Base-by-base conservation (phyloP, 2,329 filamentous ascomycete genomes). In the Aspergillus niger region DNA sequence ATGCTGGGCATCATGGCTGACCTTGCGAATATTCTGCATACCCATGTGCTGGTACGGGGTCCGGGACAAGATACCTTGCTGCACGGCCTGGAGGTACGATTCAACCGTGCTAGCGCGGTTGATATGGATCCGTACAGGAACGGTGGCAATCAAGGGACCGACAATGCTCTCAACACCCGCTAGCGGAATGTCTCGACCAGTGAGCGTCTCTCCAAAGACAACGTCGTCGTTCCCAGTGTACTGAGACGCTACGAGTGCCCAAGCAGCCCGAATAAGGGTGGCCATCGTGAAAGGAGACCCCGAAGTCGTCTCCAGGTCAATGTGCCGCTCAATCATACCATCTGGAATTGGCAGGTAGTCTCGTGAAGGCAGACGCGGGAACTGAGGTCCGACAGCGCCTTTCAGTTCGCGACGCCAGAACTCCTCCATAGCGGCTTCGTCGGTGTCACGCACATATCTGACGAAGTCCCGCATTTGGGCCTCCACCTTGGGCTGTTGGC, bases 191-290 rank as follows among this genome's bases (percentile, higher is more conserved):
- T 81, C 79, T 32, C 81, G 79, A 36, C 81, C 81, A 3, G 79
- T 82, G 11, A 83, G 74, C 0, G 80, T 83, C 64, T 82, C 80
- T 1, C 81, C 81, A 62, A 83, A 82, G 0, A 82, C 72, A 20
- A 83, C 74, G 63, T 83, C 81, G 20, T 78, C 69, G 44, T 74
- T 76, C 6, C 76, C 75, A 8, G 79, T 76, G 58, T 81, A 81
- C 20, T 79, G 72, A 3, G 78, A 77, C 3, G 77, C 76, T 0
- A 82, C 74, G 1, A 83, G 69, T 2, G 80, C 78, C 81, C 81
- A 83, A 3, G 81, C 80, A 24, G 76, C 79, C 17, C 80, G 76
- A 36, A 83, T 80, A 51, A 82, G 69, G 1, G 79, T 82, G 0
- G 81, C 80, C 56, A 81, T 66, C 0, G 81, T 82, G 52, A 80